Conservation (phyloP, 176 grass and related monocot genomes). For the Hordeum vulgare region DNA sequence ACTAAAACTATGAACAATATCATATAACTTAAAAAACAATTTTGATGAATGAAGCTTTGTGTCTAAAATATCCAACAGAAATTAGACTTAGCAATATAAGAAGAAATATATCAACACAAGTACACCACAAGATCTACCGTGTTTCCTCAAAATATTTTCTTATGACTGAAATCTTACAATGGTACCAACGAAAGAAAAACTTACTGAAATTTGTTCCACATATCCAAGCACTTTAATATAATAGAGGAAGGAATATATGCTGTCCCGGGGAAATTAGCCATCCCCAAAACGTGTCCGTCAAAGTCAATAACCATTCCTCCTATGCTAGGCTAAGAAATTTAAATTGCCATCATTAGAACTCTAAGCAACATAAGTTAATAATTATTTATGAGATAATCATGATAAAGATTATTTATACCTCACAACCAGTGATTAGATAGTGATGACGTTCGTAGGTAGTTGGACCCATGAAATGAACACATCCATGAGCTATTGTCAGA, state of each 20-base stretch:
- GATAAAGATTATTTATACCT: neutral
- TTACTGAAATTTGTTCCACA: neutral
- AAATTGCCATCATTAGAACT: neutral
- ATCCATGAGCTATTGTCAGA: neutral
- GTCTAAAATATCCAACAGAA: no score
- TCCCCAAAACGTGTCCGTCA: neutral
- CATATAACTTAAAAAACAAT: neutral
- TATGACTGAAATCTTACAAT: no score
- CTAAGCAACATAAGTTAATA: neutral
- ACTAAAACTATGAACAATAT: neutral
- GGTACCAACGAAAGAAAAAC: neutral
- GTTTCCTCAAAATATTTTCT: no score
- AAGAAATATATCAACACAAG: no score
- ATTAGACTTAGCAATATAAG: no score
- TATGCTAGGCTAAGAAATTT: neutral
- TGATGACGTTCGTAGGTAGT: neutral
- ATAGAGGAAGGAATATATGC: neutral
- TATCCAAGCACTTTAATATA: neutral
- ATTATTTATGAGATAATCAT: neutral
- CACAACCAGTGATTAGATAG: neutral
- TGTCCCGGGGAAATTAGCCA: neutral
- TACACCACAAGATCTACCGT: no score
- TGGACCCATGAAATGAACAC: neutral
- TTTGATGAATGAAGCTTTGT: no score
- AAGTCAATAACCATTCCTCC: neutral